Evolutionary conservation across 805 yeast genomes (phyloP).

Genomic region (Teunomyces kruisii): DNA sequence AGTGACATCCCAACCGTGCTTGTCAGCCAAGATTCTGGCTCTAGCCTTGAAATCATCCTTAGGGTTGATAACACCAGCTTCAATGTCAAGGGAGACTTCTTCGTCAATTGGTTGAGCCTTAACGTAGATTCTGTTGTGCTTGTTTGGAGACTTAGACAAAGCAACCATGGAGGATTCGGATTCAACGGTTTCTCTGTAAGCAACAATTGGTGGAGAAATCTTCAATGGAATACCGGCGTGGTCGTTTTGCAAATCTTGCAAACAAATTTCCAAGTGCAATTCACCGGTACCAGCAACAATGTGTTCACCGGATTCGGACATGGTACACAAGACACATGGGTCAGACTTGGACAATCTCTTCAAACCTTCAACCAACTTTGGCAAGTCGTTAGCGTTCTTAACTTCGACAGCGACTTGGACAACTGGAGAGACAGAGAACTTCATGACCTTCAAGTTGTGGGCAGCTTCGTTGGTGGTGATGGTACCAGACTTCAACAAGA

Average conservation of each 20-base stretch:
- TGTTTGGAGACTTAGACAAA: slow-evolving; percentile 98
- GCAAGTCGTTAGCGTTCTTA: slow-evolving; percentile 98
- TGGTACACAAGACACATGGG: slow-evolving; percentile 91
- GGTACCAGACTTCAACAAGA: slow-evolving; percentile 99
- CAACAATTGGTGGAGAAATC: slow-evolving; percentile 96
- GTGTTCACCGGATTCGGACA: slow-evolving; percentile 97
- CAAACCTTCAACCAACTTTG: slow-evolving; percentile 99
- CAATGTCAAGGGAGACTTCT: slow-evolving; percentile 90
- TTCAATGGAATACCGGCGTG: slow-evolving; percentile 99
- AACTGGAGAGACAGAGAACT: slow-evolving; percentile 99
- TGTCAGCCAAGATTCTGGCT: slow-evolving; percentile 98
- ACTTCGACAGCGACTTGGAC: slow-evolving; percentile 99
- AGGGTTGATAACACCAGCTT: slow-evolving; percentile 86
- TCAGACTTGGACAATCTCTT: slow-evolving; percentile 99
- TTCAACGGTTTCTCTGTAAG: slow-evolving; percentile 98
- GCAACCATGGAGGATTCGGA: slow-evolving; percentile 94
- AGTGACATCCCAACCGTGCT: slow-evolving; percentile 98
- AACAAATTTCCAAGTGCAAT: slow-evolving; percentile 98
- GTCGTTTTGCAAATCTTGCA: slow-evolving; percentile 93
- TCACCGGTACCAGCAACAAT: slow-evolving; percentile 99
- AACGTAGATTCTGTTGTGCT: slow-evolving; percentile 99
- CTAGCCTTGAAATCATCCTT: slow-evolving; percentile 98
- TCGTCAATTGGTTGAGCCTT: slow-evolving; percentile 96
- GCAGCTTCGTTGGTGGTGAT: slow-evolving; percentile 94
- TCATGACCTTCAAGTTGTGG: slow-evolving; percentile 99